Evolutionary conservation across 495 filamentous ascomycete species (phyloP), one percentile per base, ranked within the genome.

Genomic region (Penicillium paxilli): DNA sequence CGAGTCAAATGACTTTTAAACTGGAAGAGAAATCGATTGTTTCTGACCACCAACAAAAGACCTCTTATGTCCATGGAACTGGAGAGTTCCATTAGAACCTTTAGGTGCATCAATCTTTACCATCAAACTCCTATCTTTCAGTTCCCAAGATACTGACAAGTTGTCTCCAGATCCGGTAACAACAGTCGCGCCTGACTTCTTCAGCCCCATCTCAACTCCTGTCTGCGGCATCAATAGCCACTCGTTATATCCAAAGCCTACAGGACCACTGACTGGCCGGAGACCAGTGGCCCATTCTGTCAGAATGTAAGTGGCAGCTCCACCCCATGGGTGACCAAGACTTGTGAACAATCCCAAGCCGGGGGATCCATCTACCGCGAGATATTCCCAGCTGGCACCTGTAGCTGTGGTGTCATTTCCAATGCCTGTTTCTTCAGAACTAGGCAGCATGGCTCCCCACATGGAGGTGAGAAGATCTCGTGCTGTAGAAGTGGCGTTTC

Each of bases 291-390:
- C 51, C 44, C 44, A 54, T 33, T 49, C 46, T 19, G 28, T 53
- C 42, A 40, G 53, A 1, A 72, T 53, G 35, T 68, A 74, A 5
- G 71, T 76, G 5, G 73, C 67, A 16, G 70, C 71, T 8, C 57
- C 68, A 12, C 66, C 65, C 73, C 73, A 74, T 3, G 69, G 71
- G 52, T 76, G 73, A 12, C 55, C 57, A 5, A 70, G 57, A n/a
- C 55, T 63, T 1, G 73, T 76, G 38, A 65, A 74, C 1, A 70
- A 22, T 16, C 59, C 62, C 3, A 76, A 21, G 3, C 72, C 72
- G 3, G 72, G 72, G 5, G 47, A 33, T 4, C 65, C 64, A 41
- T 71, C 65, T 3, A 58, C 57, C 30, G 60, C 57, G 2, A 73
- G 21, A 47, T 74, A 74, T 32, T 76, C 72, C 72, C 72, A 76